Conservation (phyloP, 179 eudicot species). For the Vitellaria paradoxa region DNA sequence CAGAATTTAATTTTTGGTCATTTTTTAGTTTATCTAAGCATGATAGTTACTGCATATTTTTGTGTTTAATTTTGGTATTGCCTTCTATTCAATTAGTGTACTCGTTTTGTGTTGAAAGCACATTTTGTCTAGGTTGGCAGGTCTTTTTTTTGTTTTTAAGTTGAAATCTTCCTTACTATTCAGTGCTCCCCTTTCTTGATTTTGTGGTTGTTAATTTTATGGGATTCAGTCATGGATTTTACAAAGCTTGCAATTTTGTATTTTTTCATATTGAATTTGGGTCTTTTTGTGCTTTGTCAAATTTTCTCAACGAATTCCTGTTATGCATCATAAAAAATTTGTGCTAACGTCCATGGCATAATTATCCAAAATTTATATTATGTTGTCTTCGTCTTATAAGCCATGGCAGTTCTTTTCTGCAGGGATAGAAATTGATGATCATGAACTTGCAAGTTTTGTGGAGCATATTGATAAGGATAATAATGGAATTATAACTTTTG, state of each 20-base stretch:
- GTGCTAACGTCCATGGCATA: no score
- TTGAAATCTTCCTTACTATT: background rate
- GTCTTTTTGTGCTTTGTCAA: background rate
- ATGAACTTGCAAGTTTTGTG: constrained; percentile 88
- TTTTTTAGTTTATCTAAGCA: background rate
- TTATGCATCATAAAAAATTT: background rate
- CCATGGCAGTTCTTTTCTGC: constrained; percentile 73
- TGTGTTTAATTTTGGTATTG: background rate
- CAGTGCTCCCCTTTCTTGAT: background rate
- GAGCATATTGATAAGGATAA: constrained; percentile 95
- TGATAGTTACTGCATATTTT: background rate
- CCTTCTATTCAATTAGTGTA: background rate
- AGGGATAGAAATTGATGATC: constrained; percentile 88
- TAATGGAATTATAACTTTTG: constrained; percentile 89
- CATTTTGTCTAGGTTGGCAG: background rate
- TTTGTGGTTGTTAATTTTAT: background rate
- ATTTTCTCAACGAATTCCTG: background rate
- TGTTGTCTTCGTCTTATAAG: constrained; percentile 64
- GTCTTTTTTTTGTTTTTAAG: background rate
- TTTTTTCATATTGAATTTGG: background rate
- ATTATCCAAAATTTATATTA: background rate
- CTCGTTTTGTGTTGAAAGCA: background rate
- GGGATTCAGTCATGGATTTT: background rate
- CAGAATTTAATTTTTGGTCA: background rate
- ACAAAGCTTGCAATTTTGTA: no score